Evolutionary conservation across 495 filamentous ascomycete species (phyloP).

Genomic region (Penicillium cataractarum): DNA sequence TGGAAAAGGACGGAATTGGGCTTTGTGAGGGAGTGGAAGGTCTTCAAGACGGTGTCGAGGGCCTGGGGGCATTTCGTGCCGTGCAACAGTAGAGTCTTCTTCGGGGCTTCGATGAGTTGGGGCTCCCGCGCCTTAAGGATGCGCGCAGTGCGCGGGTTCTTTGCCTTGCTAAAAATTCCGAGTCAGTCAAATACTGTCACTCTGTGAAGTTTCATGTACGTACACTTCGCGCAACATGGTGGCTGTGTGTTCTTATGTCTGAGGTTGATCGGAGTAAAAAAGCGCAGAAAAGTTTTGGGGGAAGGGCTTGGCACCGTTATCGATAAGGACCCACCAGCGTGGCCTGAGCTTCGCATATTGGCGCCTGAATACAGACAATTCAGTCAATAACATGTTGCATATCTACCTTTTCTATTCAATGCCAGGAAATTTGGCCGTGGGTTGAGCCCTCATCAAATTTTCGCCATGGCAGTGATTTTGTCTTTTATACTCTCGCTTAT

Average conservation of each 20-base stretch:
- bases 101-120: slow-evolving; percentile 85
- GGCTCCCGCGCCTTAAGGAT: slow-evolving; percentile 88
- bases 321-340: slow-evolving; percentile 25
- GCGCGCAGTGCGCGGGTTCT: slow-evolving; percentile 91
- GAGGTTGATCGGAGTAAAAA: slow-evolving; percentile 30
- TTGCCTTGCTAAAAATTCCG: slow-evolving; percentile 68
- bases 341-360: slow-evolving; percentile 1
- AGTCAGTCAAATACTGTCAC: neutral
- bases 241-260: slow-evolving; percentile 18
- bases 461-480: no score
- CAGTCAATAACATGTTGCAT: neutral
- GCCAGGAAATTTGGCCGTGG: no score
- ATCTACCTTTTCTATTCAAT: no score
- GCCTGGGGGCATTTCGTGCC: slow-evolving; percentile 79
- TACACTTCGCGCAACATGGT: slow-evolving; percentile 46
- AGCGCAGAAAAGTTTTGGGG: slow-evolving; percentile 39
- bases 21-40: slow-evolving; percentile 79
- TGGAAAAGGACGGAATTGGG: slow-evolving; percentile 82
- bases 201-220: slow-evolving; percentile 14
- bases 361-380: neutral
- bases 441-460: no score
- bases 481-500: no score
- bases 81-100: slow-evolving; percentile 82
- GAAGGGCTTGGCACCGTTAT: slow-evolving; percentile 36
- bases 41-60: slow-evolving; percentile 76